Percentiles rank a stretch among this genome's conserved stretches.
Conservation (phyloP, 139 green algal species). For the Tetraselmis striata region DNA sequence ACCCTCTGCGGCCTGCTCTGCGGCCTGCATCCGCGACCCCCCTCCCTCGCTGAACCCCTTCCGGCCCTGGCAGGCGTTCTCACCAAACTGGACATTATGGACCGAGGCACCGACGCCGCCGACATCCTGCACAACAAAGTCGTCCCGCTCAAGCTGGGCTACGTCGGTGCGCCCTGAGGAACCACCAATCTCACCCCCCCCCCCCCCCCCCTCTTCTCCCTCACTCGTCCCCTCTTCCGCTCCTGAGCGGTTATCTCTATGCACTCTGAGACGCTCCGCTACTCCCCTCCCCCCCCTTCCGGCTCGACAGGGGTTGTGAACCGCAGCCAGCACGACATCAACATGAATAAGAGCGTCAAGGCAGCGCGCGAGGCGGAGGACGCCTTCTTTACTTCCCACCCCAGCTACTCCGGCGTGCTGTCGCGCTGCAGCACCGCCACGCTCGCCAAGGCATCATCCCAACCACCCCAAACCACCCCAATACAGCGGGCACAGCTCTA, state of each 20-base stretch:
- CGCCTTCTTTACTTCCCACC: conserved; percentile 54
- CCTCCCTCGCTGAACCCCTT: too few species aligned
- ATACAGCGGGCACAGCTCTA: too few species aligned
- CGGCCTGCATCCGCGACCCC: too few species aligned
- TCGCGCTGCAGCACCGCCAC: not conserved
- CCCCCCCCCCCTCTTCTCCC: too few species aligned
- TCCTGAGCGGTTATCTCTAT: too few species aligned
- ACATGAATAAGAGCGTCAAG: conserved; percentile 36
- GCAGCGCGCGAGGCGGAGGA: conserved; percentile 39
- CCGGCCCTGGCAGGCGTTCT: conserved; percentile 72
- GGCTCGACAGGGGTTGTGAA: conserved; percentile 67
- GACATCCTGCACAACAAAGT: conserved; percentile 73
- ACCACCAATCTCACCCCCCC: too few species aligned
- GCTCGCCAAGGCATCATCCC: not conserved
- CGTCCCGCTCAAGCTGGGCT: conserved; percentile 87
- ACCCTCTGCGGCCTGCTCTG: conserved; percentile 48
- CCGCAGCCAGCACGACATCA: conserved; percentile 80
- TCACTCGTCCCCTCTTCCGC: too few species aligned
- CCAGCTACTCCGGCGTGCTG: conserved; percentile 57
- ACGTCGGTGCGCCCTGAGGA: conserved; percentile 70
- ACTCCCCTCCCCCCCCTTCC: too few species aligned
- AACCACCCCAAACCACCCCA: too few species aligned
- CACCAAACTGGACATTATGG: conserved; percentile 99
- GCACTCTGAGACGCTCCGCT: too few species aligned
- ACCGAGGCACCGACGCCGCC: conserved; percentile 85